Percentiles rank a stretch among this genome's conserved stretches.
phyloP scores from a whole-genome alignment of 768 basidiomycete genomes.

The Rhodotorula diobovata region DNA sequence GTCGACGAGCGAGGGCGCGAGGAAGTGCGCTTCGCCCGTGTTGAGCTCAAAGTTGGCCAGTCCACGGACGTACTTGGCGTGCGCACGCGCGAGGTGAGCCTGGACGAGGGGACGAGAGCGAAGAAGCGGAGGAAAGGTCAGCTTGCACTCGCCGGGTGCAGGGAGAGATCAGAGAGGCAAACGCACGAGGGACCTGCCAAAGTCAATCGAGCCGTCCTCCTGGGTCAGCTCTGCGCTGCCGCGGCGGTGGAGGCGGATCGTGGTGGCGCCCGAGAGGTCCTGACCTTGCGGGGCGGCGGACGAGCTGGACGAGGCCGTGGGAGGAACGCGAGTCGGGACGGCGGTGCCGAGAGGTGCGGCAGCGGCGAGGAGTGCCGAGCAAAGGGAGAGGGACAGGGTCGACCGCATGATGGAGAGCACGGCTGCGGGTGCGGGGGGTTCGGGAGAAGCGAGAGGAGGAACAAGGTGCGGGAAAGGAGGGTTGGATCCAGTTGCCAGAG shows the following conservation, averaged over 20 bases:
- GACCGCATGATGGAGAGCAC: background rate
- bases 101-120: background rate
- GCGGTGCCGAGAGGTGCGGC: background rate
- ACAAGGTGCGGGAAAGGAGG: no score
- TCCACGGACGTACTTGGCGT: constrained; percentile 26
- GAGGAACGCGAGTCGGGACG: background rate
- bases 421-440: background rate
- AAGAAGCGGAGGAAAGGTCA: background rate
- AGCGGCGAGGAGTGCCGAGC: constrained; percentile 1
- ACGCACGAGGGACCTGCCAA: constrained; percentile 19
- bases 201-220: constrained; percentile 25
- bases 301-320: background rate
- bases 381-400: background rate
- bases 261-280: background rate
- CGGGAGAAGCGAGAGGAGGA: background rate
- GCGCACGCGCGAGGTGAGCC: constrained; percentile 21
- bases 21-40: constrained; percentile 31
- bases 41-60: constrained; percentile 25
- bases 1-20: constrained; percentile 24
- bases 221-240: constrained; percentile 20
- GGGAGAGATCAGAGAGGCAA: background rate
- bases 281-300: background rate
- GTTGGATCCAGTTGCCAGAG: no score
- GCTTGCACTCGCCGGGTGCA: background rate
- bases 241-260: constrained; percentile 17